A percentile compares a stretch with the other conserved stretches of the same genome.
Conservation (phyloP, 2,329 filamentous ascomycete genomes). For the Paraphaeosphaeria minitans region DNA sequence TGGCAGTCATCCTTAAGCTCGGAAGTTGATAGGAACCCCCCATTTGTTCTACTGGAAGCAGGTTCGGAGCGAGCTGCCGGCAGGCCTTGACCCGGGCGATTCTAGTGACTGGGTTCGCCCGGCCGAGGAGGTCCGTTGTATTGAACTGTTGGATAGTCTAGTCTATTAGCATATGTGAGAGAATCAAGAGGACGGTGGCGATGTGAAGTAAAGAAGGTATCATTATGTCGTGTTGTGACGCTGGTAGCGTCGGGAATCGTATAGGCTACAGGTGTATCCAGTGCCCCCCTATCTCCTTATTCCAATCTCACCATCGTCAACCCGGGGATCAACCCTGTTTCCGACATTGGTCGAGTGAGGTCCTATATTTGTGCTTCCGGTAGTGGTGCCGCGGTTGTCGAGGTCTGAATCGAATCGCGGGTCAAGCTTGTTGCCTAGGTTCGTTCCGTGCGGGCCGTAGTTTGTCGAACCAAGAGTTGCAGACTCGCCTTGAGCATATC, state of each 20-base stretch:
- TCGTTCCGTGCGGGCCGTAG: conserved; percentile 28
- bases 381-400: conserved; percentile 12
- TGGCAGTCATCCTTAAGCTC: neutral
- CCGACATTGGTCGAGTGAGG: conserved; percentile 35
- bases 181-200: neutral
- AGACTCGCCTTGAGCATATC: conserved; percentile 24
- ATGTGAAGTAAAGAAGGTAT: neutral
- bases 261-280: neutral
- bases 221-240: neutral
- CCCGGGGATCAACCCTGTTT: conserved; percentile 36
- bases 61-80: neutral
- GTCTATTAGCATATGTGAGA: neutral
- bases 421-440: conserved; percentile 29
- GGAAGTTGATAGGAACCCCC: neutral
- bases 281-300: conserved; percentile 22
- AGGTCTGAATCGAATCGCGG: conserved; percentile 34
- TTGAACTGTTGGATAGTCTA: neutral
- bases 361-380: conserved; percentile 32
- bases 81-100: neutral
- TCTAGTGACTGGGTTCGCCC: neutral
- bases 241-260: neutral
- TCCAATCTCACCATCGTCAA: conserved; percentile 20
- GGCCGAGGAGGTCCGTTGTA: neutral
- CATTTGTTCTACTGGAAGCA: neutral
- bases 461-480: conserved; percentile 32